Base-by-base conservation (phyloP, 805 yeast species). In the Candida fluviatilis region DNA sequence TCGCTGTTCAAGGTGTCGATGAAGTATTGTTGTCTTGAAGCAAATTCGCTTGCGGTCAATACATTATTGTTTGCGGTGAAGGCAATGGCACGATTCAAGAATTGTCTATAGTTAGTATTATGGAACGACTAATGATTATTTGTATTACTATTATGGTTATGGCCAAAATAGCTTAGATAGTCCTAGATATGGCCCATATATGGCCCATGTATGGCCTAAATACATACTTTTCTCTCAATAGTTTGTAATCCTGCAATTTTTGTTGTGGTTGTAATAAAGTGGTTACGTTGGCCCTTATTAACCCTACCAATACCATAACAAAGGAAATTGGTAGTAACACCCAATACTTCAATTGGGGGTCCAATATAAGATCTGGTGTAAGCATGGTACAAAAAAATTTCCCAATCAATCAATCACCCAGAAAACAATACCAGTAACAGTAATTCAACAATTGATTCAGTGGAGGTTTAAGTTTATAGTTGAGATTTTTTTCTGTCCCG, bases 251-350 rank as follows among this genome's bases (percentile, higher is more conserved):
- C 19, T 69, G 75, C 15, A 75, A 64, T 48, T 77, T 81, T 3
- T 81, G 78, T 24, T 67, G 58, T 36, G 87, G 77, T 33, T 76
- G 73, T 5, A 88, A 63, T 18, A 89, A 62, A 12, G 68, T 58
- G 29, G 88, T 78, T 7, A 82, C 69, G 51, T 82, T 78, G 38
- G 84, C 81, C 39, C 96, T 72, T 18, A 88, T 59, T 14, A 91
- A 59, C 5, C 96, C 96, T 4, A 88, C 88, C 40, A 90, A 62
- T 8, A 93, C 82, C 95, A 93, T 89, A 15, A 89, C 95, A 15
- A 84, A 55, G 4, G 95, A 79, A 31, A 93, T 90, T 17, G 99
- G 99, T 25, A 88, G 58, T 13, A 93, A 67, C 21, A 89, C 98
- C 97, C 98, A 91, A 50, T 80, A 75, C 56, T 84, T 82, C 44